Conservation (phyloP, 2,329 filamentous ascomycete genomes). For the Fusarium miscanthi region DNA sequence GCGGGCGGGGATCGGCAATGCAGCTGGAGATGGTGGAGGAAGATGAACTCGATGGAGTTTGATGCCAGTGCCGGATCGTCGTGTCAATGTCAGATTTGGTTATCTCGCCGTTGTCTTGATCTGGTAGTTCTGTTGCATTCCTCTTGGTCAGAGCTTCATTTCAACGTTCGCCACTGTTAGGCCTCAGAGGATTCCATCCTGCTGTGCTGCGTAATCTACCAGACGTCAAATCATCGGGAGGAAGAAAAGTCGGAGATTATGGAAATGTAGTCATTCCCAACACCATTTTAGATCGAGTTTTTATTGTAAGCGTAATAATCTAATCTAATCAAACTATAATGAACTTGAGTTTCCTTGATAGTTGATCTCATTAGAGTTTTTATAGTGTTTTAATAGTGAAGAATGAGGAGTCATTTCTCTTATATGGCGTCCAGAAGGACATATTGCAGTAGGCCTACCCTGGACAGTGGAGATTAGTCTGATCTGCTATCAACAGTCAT, state of each 20-base stretch:
- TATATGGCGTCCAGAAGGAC: neutral
- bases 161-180: neutral
- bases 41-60: slow-evolving; percentile 8
- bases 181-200: neutral
- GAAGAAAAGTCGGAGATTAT: neutral
- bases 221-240: neutral
- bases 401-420: neutral
- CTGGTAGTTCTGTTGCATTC: neutral
- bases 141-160: neutral
- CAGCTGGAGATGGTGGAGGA: slow-evolving; percentile 23
- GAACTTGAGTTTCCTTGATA: too few relatives aligned
- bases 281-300: neutral
- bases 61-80: slow-evolving; percentile 33
- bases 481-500: neutral
- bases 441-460: neutral
- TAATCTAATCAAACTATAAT: neutral
- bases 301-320: neutral
- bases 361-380: neutral
- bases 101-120: neutral
- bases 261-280: neutral
- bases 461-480: neutral
- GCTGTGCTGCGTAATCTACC: neutral
- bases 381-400: neutral
- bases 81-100: slow-evolving; percentile 13
- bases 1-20: slow-evolving; percentile 32